These are phyloP conservation scores for Pinus albicaulis DNA, from an alignment of 75 land plant species.

Conservation along the genomic window DNA sequence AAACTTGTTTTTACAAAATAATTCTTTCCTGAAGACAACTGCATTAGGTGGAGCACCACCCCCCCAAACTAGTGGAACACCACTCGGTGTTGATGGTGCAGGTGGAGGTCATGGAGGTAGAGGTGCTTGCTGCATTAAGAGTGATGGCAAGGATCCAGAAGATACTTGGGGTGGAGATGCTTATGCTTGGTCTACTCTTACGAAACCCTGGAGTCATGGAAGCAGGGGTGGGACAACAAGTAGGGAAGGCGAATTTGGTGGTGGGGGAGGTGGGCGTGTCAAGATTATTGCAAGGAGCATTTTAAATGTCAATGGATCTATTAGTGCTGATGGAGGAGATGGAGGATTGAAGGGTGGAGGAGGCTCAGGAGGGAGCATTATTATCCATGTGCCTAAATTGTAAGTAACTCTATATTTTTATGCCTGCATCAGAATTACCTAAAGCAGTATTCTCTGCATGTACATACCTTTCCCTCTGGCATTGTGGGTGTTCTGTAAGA, in stretches of 20 bases:
- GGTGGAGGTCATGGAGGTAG: conserved; percentile 98
- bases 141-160: conserved; percentile 45
- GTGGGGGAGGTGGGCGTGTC: conserved; percentile 86
- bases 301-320: conserved; percentile 68
- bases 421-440: not conserved
- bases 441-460: not conserved
- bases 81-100: conserved; percentile 73
- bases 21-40: conserved; percentile 59
- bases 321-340: conserved; percentile 83
- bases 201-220: conserved; percentile 86
- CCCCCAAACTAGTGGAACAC: conserved; percentile 90
- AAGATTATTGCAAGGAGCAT: conserved; percentile 34
- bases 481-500: not conserved
- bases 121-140: conserved; percentile 77
- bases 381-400: conserved; percentile 58
- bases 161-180: conserved; percentile 94
- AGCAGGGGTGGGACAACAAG: conserved; percentile 80
- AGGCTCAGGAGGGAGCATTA: conserved; percentile 94
- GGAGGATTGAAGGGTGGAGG: conserved; percentile 82
- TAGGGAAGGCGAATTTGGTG: conserved; percentile 46
- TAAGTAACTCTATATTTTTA: conserved; percentile 29
- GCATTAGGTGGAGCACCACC: conserved; percentile 85
- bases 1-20: conserved; percentile 40
- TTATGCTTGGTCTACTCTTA: conserved; percentile 81
- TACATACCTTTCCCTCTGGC: no score